These are phyloP conservation scores for Myxozyma udenii DNA, from an alignment of 805 yeast species.

Conservation along the genomic window DNA sequence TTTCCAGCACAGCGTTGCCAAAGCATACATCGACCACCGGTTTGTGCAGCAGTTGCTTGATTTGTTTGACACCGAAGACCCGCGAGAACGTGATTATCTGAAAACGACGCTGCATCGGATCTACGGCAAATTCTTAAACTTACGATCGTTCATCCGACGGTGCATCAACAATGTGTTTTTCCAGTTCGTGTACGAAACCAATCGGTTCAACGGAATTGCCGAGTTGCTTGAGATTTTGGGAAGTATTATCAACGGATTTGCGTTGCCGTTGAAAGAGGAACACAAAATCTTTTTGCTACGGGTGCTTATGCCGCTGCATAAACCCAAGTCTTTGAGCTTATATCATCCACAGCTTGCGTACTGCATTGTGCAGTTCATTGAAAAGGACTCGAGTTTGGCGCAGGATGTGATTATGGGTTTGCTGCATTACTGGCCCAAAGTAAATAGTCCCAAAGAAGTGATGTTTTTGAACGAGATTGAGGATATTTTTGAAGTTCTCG, in stretches of 20 bases:
- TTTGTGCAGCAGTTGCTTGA: slow-evolving; percentile 80
- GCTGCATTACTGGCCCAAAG: slow-evolving; percentile 93
- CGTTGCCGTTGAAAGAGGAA: slow-evolving; percentile 93
- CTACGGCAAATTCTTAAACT: slow-evolving; percentile 87
- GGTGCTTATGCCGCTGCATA: slow-evolving; percentile 87
- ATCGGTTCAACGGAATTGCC: slow-evolving; percentile 91
- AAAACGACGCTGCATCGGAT: slow-evolving; percentile 94
- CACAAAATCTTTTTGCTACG: slow-evolving; percentile 86
- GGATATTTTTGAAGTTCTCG: slow-evolving; percentile 94
- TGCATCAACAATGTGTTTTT: slow-evolving; percentile 88
- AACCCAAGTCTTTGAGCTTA: slow-evolving; percentile 79
- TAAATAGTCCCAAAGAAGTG: slow-evolving; percentile 89
- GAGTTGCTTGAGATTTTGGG: slow-evolving; percentile 94
- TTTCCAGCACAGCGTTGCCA: slow-evolving; percentile 88
- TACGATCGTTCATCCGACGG: slow-evolving; percentile 87
- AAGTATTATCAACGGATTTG: slow-evolving; percentile 95
- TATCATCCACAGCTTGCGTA: slow-evolving; percentile 97
- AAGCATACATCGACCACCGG: slow-evolving; percentile 87
- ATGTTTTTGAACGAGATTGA: slow-evolving; percentile 95
- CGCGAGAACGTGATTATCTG: slow-evolving; percentile 89
- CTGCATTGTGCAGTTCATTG: slow-evolving; percentile 93
- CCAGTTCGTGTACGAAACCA: slow-evolving; percentile 92
- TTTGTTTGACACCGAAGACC: slow-evolving; percentile 93
- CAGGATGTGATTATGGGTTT: slow-evolving; percentile 96
- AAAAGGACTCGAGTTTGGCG: slow-evolving; percentile 86